Evolutionary conservation across 2,329 filamentous ascomycete genomes (phyloP), one percentile per base, ranked within the genome.

Genomic region (Raffaelea albimanens): DNA sequence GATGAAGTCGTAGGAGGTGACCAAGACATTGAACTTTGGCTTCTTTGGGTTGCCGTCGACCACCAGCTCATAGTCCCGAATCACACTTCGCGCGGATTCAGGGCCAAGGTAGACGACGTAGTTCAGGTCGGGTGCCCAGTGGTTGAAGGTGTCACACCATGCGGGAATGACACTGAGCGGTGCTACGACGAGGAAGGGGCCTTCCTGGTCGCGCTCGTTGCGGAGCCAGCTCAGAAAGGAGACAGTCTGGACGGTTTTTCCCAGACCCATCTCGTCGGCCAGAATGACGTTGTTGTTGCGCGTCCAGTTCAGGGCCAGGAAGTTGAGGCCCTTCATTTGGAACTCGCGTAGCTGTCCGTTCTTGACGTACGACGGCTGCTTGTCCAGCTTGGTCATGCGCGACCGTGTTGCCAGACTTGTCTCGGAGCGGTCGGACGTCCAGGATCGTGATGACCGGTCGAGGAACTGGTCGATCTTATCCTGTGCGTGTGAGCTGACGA

Each of bases 1-100:
- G 49, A 96, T 93, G 62, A 95, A 97, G 65, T 98, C 93, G 61
- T 98, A 98, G 0, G 93, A 97, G 1, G 93, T 98, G 50, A 98
- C 80, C 31, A 98, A 75, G n/a, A 95, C 89, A 58, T 98, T 93
- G 73, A 98, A 98, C 63, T 95, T 96, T 52, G 87, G 85, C 62
- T 89, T 90, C 63, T 84, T 87, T 2, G 85, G 76, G 58, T 95
- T 95, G 31, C 85, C 85, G 60, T 94, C 87, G 5, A 88, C 75
- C 49, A 96, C 77, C 40, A 98, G 73, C 63, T 98, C 93, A 58
- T 95, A 83, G 41, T 97, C 87, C 34, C 85, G 82, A 53, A 98
- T 95, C 56, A 89, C 91, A 54, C 75, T 83, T 40, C 94, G 86
- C 29, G 93, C 84, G 31, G 84, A 78, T 62, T 93, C 85, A 47